Base-by-base conservation (phyloP, 148 eudicot genomes). In the Rhododendron vialii region DNA sequence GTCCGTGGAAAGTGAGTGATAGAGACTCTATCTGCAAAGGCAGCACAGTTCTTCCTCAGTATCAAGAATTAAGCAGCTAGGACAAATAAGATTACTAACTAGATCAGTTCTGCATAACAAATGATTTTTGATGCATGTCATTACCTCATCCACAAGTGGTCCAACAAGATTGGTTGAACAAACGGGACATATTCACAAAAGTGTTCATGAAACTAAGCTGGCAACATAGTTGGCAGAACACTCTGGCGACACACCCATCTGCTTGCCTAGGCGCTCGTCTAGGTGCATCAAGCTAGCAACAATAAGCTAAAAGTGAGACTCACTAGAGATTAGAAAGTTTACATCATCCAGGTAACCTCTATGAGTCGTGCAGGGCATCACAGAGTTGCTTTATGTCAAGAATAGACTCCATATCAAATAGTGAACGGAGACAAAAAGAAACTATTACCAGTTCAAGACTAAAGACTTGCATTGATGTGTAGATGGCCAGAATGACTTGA, bases 1-100 rank as follows among this genome's bases (percentile, higher is more conserved):
- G 99, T 15, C 99, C 99, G 71, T 97, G 99, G 88, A 95, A 97
- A 83, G 99, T 97, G 76, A 97, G 98, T 3, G 99, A 95, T 17
- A 97, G 88, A 84, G 99, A 97, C 88, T 97, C 99, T 83, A 97
- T 97, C 99, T 97, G 98, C 95, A 93, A 33, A 20, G 47, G 69
- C 81, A 80, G 59, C 75, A 81, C 38, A 43, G 28, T 69, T 84
- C 18, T 81, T 45, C 65, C 71, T 80, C 80, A 61, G 17, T 28
- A 53, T 53, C 43, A 76, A 84, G 45, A 35, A 84, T 55, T 55
- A 12, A 33, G 76, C 76, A 71, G 80, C 12, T n/a, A 36, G 17
- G 28, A 69, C 4, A 28, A 67, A 71, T 24, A 45, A 8, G 20
- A 69, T 45, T 45, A 69, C 18, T 45, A 28, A 41, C 41, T 81